phyloP scores from a whole-genome alignment of 2,329 filamentous ascomycete genomes.

The Curvularia eragrostidis region DNA sequence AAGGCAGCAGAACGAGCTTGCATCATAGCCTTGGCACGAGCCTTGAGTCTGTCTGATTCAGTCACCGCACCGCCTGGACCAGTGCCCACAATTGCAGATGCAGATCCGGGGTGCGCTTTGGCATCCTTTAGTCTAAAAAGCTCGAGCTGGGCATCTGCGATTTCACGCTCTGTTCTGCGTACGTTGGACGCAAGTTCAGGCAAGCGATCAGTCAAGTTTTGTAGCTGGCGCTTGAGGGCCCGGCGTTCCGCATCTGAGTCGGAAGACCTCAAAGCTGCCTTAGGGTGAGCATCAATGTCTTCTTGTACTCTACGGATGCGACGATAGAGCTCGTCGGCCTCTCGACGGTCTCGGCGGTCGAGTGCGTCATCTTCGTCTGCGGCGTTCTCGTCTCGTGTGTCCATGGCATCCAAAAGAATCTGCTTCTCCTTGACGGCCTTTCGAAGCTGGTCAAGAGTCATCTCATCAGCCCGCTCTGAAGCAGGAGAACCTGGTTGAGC shows the following conservation, averaged over 20 bases:
- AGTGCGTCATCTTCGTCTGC: conserved; percentile 90
- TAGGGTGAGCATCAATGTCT: conserved; percentile 91
- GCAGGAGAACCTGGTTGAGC: conserved; percentile 60
- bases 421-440: conserved; percentile 96
- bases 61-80: conserved; percentile 90
- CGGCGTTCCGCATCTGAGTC: conserved; percentile 90
- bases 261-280: conserved; percentile 64
- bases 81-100: conserved; percentile 84
- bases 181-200: conserved; percentile 93
- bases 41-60: conserved; percentile 92
- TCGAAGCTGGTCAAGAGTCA: conserved; percentile 83
- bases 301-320: conserved; percentile 91
- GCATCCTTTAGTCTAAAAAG: conserved; percentile 93
- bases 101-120: conserved; percentile 84
- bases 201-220: conserved; percentile 85
- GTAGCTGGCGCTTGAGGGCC: conserved; percentile 85
- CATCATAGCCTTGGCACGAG: conserved; percentile 97
- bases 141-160: conserved; percentile 89
- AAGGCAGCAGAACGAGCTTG: conserved; percentile 93
- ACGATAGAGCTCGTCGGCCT: conserved; percentile 92
- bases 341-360: conserved; percentile 86
- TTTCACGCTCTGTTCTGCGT: conserved; percentile 86
- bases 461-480: conserved; percentile 74
- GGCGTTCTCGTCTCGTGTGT: conserved; percentile 91
- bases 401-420: conserved; percentile 91